These are phyloP conservation scores for Macadamia tetraphylla DNA, from an alignment of 164 flowering plant species.

Conservation along the genomic window DNA sequence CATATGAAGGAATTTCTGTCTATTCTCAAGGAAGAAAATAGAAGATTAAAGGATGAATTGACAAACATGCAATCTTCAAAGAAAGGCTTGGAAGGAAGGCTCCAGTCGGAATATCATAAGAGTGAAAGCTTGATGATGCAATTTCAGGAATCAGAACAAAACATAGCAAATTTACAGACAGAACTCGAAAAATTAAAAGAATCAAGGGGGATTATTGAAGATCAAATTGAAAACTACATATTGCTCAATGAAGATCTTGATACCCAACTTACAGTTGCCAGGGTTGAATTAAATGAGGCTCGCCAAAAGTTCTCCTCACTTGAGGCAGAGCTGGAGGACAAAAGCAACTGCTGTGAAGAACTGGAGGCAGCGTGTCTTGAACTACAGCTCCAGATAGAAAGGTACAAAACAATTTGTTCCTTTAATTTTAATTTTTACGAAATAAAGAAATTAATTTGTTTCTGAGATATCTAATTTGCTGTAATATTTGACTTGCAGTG, in stretches of 20 bases:
- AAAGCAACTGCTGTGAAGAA: constrained; percentile 58
- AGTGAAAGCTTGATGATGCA: constrained; percentile 29
- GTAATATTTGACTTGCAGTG: constrained; percentile 27
- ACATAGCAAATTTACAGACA: constrained; percentile 26
- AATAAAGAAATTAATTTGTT: neutral
- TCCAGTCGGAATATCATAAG: constrained; percentile 28
- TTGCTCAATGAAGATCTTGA: constrained; percentile 67
- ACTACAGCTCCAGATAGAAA: constrained; percentile 81
- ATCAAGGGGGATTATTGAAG: constrained; percentile 44
- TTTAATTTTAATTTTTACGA: neutral
- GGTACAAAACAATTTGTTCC: constrained; percentile 34
- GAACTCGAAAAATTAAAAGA: constrained; percentile 42
- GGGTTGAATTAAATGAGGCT: constrained; percentile 49
- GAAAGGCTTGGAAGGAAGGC: constrained; percentile 39
- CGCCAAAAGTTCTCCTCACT: constrained; percentile 56
- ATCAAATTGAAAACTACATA: constrained; percentile 62
- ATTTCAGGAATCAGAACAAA: constrained; percentile 41
- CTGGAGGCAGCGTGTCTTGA: constrained; percentile 77
- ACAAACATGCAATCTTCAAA: constrained; percentile 24
- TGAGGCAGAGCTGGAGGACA: constrained; percentile 74
- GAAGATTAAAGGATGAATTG: constrained; percentile 36
- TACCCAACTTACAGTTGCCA: constrained; percentile 59
- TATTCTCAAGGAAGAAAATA: constrained; percentile 37
- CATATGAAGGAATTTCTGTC: constrained; percentile 20
- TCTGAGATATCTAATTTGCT: constrained; percentile 2